Conservation (phyloP, 208 protist species). For the Acanthamoeba castellanii region DNA sequence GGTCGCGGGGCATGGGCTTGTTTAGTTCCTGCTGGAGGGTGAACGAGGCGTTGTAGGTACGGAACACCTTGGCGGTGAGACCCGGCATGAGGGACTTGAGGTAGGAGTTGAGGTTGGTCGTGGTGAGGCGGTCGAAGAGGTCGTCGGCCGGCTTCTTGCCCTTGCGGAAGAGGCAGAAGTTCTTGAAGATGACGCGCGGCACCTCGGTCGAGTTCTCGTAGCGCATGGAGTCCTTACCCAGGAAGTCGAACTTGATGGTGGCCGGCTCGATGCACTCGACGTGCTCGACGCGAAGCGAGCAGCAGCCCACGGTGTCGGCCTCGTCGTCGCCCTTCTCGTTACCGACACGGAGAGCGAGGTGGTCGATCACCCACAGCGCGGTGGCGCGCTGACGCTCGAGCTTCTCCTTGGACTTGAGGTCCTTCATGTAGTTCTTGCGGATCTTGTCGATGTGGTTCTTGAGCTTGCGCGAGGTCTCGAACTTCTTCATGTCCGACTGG, state of each 20-base stretch:
- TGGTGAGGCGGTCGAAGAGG: constrained; percentile 95
- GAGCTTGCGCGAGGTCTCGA: constrained; percentile 97
- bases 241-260: constrained; percentile 96
- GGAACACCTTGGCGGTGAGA: constrained; percentile 99
- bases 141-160: constrained; percentile 88
- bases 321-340: constrained; percentile 98
- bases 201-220: constrained; percentile 87
- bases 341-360: constrained; percentile 98
- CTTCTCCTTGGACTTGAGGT: constrained; percentile 91
- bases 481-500: constrained; percentile 98
- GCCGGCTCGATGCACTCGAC: constrained; percentile 89
- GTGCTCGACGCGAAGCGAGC: constrained; percentile 98
- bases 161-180: constrained; percentile 93
- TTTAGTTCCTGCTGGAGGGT: constrained; percentile 97
- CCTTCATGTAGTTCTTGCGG: constrained; percentile 93
- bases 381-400: constrained; percentile 94
- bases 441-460: constrained; percentile 96
- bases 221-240: constrained; percentile 99
- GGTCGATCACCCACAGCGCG: constrained; percentile 99
- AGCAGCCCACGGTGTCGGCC: constrained; percentile 98
- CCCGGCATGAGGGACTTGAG: constrained; percentile 97
- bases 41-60: constrained; percentile 99
- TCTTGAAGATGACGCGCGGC: constrained; percentile 93
- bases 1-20: constrained; percentile 83
- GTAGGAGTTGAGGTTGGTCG: constrained; percentile 95